Evolutionary conservation across 176 grass and related monocot genomes (phyloP), one percentile per base, ranked within the genome.

Genomic region (Carex scoparia): DNA sequence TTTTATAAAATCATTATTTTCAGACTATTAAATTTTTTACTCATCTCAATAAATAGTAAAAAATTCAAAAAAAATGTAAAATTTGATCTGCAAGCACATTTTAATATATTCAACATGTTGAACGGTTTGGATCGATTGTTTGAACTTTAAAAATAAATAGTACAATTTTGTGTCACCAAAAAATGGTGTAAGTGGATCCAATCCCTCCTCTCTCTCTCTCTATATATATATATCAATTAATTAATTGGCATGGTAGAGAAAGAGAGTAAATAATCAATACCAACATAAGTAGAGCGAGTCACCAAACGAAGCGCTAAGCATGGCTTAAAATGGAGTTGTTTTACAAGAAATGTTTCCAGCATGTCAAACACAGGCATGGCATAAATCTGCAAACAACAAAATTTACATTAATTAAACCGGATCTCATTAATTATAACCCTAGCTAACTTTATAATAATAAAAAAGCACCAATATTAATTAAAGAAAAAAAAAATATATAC

Each of bases 351-450:
- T 33, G 74, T 78, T 32, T 78, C 74, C 51, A 78, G 57, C 74
- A 78, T 78, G 49, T 78, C 51, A 56, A 78, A 78, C 27, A 78
- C 74, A 31, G 74, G 74, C 74, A 78, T 57, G 13, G 74, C 74
- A 33, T 78, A 78, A 8, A 78, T 78, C 74, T 78, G 74, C 74
- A 78, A 33, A 78, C 14, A 57, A 54, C 3, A 78, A 16, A 32
- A 78, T 7, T 32, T 5, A 33, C 12, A 56, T 78, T 56, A 12
- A 28, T 78, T 56, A 12, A 28, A 27, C 18, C 0, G 11, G 44
- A 49, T 7, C 70, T 74, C 10, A 16, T 44, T 65, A 53, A 16
- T 44, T 65, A 53, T 3, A 19, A 49, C 42, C 37, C 9, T 23
- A 23, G 23, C 23, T 23, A 23, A 23, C 23, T 59, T 10, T 77